phyloP scores from a whole-genome alignment of 768 basidiomycete genomes.

The Mycena venus region DNA sequence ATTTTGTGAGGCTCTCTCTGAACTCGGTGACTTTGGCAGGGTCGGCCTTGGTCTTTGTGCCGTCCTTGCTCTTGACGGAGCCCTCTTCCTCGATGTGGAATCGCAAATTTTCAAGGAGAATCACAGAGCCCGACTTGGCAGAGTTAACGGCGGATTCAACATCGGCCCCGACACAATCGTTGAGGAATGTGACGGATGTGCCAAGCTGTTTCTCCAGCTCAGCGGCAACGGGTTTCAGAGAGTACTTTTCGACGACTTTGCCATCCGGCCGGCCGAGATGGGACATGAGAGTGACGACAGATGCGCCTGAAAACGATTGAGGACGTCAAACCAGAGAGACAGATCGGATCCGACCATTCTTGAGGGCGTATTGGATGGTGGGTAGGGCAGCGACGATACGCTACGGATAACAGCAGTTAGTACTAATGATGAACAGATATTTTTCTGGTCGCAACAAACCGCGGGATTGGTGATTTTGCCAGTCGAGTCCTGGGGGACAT shows the following conservation, averaged over 20 bases:
- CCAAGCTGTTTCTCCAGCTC: slow-evolving; percentile 84
- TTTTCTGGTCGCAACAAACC: slow-evolving; percentile 68
- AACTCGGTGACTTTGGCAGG: slow-evolving; percentile 84
- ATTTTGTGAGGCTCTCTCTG: slow-evolving; percentile 87
- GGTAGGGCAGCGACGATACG: slow-evolving; percentile 97
- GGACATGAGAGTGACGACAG: slow-evolving; percentile 93
- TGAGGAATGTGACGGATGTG: slow-evolving; percentile 83
- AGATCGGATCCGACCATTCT: slow-evolving; percentile 67
- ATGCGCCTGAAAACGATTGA: slow-evolving; percentile 68
- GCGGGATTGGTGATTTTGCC: slow-evolving; percentile 97
- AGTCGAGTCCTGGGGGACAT: slow-evolving; percentile 87
- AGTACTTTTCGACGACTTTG: slow-evolving; percentile 89
- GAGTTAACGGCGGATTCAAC: slow-evolving; percentile 83
- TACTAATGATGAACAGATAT: slow-evolving; percentile 22
- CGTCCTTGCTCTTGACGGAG: slow-evolving; percentile 92
- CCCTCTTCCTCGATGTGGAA: slow-evolving; percentile 99
- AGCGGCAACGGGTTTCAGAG: slow-evolving; percentile 86
- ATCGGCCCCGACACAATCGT: slow-evolving; percentile 88
- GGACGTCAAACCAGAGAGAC: slow-evolving; percentile 14
- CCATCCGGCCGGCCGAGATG: slow-evolving; percentile 98
- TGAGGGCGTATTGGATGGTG: slow-evolving; percentile 93
- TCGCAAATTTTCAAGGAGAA: slow-evolving; percentile 97
- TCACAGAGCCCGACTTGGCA: slow-evolving; percentile 75
- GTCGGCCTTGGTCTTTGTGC: slow-evolving; percentile 95
- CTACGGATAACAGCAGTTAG: slow-evolving; percentile 56